Evolutionary conservation across 768 basidiomycete genomes (phyloP).

Genomic region (Russula brevipes): DNA sequence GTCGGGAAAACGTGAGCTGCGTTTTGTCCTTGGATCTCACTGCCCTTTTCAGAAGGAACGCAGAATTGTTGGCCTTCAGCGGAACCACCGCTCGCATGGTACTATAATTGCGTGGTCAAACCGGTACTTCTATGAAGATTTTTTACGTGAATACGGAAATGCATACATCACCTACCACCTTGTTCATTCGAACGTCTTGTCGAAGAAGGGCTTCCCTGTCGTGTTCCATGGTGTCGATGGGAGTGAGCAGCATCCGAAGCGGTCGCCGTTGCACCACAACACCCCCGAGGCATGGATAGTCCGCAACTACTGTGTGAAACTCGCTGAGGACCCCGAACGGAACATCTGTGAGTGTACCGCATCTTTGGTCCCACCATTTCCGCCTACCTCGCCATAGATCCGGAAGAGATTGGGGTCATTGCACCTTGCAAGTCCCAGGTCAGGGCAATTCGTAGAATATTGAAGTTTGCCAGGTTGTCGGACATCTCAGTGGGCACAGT

Average conservation of each 20-base stretch:
- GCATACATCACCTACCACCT: slow-evolving; percentile 28
- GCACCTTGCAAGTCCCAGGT: slow-evolving; percentile 38
- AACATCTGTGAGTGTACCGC: slow-evolving; percentile 31
- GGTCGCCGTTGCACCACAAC: slow-evolving; percentile 41
- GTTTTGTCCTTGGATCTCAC: neutral
- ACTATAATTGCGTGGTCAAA: slow-evolving; percentile 55
- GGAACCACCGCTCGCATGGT: slow-evolving; percentile 23
- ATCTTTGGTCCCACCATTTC: neutral
- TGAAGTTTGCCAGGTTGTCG: slow-evolving; percentile 22
- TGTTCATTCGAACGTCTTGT: slow-evolving; percentile 31
- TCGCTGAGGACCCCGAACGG: slow-evolving; percentile 29
- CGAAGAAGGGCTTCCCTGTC: slow-evolving; percentile 29
- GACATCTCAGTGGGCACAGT: slow-evolving; percentile 35
- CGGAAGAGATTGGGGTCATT: slow-evolving; percentile 36
- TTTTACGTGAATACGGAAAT: slow-evolving; percentile 32
- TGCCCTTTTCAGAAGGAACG: slow-evolving; percentile 7
- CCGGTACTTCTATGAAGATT: slow-evolving; percentile 37
- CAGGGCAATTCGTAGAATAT: slow-evolving; percentile 31
- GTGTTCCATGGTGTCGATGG: slow-evolving; percentile 35
- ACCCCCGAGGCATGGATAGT: slow-evolving; percentile 35
- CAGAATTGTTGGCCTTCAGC: slow-evolving; percentile 21
- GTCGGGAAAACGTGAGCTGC: slow-evolving; percentile 33
- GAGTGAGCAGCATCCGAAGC: slow-evolving; percentile 32
- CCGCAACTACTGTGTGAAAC: slow-evolving; percentile 31
- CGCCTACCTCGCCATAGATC: slow-evolving; percentile 18